Evolutionary conservation across 768 basidiomycete genomes (phyloP), one percentile per base, ranked within the genome.

Genomic region (Hericium coralloides): DNA sequence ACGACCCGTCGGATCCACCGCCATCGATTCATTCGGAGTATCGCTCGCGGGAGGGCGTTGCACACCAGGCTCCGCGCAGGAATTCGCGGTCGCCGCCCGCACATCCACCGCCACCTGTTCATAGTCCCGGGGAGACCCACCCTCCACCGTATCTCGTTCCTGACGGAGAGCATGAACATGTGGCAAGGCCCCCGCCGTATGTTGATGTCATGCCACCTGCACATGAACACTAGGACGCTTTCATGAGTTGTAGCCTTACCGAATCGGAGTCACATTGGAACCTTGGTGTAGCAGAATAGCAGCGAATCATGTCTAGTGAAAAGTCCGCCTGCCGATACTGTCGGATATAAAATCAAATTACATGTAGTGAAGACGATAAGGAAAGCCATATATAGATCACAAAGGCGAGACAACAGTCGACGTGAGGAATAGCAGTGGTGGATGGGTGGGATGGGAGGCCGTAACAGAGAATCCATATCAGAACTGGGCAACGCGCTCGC

Each of bases 21-120:
- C 91, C 91, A 12, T 89, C 87, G 6, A 93, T 93, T 63, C 88
- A 93, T 69, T 90, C 87, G 9, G 85, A 83, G 51, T 90, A 86
- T 64, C 77, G 77, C 63, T 71, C 73, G 7, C 62, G 65, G 3
- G 66, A 66, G 20, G 66, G 72, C 57, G 58, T 60, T 53, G 12
- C 68, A 53, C 51, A 62, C 60, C 58, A 65, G 53, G 25, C 67
- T 14, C 49, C 69, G 12, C 23, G 39, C 4, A 50, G 57, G 1
- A 38, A 57, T 6, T 58, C 64, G 25, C 39, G 64, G 7, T 59
- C 69, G 12, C 63, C 64, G 17, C 60, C 60, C 25, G 41, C 64
- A 26, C 58, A 58, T 23, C 58, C 55, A 5, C 47, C 53, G 20
- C 55, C 64, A 17, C 60, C 53, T 26, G 59, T 53, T 22, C 74